Base-by-base conservation (phyloP, 2,329 filamentous ascomycete species). In the Cladorrhinum sp. region DNA sequence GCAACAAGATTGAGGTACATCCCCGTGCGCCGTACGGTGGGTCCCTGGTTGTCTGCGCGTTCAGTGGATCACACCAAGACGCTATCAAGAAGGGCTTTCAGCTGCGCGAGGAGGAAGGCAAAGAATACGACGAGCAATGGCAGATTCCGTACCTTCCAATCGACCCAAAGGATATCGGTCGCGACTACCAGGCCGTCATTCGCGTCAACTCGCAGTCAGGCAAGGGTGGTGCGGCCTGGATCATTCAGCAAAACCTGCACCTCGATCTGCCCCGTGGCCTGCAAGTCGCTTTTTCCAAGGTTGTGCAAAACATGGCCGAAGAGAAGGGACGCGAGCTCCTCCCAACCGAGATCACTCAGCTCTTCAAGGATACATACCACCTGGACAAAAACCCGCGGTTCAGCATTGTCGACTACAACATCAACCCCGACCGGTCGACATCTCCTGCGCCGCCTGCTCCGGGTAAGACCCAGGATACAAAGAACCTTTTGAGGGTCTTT, bases 101-200 rank as follows among this genome's bases (percentile, higher is more conserved):
- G 72, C 72, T 80, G 46, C 88, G 94, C 62, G 83, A 92, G 72
- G 76, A 81, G 50, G 75, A 82, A 0, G 82, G 81, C 58, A 80
- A 82, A 51, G 79, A 76, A 4, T 79, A 83, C 71, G 86, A 94
- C 60, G 85, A 87, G 70, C 79, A 77, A 46, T 98, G 94, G 94
- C 80, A 90, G 68, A 83, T 97, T 42, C 94, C 94, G 0, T 98
- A 98, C 73, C 87, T 98, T 54, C 94, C 94, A 12, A 84, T 98
- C 69, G 94, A 98, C 71, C 94, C 94, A 4, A 83, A 90, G 71
- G 94, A 98, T 71, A 96, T 98, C 66, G 94, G 94, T 55, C 87
- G 94, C 61, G 97, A 88, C n/a, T 98, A 98, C 83, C 93, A 98
- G 77, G 94, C 94, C 62, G 90, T 98, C 72, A 98, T 98, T 73